Percentiles rank a stretch among this genome's conserved stretches.
Evolutionary conservation across 2,329 filamentous ascomycete species (phyloP).

Genomic region (Dactylellina leptospora): DNA sequence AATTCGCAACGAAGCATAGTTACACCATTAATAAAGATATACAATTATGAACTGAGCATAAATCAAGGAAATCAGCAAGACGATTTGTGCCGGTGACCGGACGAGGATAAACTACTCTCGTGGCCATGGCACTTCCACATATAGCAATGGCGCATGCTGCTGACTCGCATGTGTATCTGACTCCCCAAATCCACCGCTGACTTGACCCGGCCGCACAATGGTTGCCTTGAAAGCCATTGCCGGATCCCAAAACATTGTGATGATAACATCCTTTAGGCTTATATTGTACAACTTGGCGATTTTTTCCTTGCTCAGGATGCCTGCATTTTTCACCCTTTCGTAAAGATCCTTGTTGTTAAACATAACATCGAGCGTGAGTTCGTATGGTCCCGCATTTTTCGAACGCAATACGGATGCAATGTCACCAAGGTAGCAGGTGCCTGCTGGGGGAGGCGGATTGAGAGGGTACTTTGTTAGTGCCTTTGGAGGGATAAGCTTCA

Average conservation of each 20-base stretch:
- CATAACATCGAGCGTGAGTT: constrained; percentile 66
- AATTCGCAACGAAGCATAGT: too few species aligned
- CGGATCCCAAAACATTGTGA: constrained; percentile 62
- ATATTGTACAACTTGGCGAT: constrained; percentile 58
- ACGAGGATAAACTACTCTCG: constrained; percentile 4
- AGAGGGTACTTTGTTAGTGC: constrained; percentile 23
- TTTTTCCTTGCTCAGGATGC: constrained; percentile 58
- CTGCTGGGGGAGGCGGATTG: constrained; percentile 21
- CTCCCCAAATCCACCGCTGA: constrained; percentile 60
- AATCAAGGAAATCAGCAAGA: too few species aligned
- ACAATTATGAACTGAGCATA: too few species aligned
- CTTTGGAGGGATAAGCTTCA: constrained; percentile 17
- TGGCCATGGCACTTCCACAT: constrained; percentile 55
- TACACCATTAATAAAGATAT: too few species aligned
- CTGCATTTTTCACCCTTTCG: constrained; percentile 59
- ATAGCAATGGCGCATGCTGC: constrained; percentile 60
- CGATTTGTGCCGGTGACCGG: too few species aligned
- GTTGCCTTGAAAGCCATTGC: constrained; percentile 65
- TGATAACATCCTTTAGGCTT: constrained; percentile 58
- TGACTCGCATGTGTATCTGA: constrained; percentile 61
- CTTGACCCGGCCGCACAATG: constrained; percentile 59
- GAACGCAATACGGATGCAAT: constrained; percentile 63
- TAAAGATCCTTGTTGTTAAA: constrained; percentile 61
- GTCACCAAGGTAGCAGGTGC: constrained; percentile 57
- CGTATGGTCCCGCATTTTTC: constrained; percentile 66